These are phyloP conservation scores for Cadophora gregata DNA, from an alignment of 2,329 filamentous ascomycete species.

Conservation along the genomic window DNA sequence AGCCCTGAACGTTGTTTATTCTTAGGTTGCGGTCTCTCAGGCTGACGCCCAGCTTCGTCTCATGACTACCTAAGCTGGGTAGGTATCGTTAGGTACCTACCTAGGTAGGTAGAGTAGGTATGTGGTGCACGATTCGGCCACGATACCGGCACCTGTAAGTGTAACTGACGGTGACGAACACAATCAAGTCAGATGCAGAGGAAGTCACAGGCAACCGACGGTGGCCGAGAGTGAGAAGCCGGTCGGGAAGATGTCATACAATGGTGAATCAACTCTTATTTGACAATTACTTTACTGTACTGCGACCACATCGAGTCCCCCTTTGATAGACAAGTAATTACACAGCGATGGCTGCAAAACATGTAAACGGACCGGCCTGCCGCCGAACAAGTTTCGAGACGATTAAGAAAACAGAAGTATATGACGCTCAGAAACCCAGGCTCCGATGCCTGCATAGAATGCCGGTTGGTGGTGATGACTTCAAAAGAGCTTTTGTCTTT, in stretches of 20 bases:
- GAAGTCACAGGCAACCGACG: not conserved
- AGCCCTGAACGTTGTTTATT: slow-evolving; percentile 4
- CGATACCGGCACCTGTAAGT: not conserved
- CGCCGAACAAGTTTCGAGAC: slow-evolving; percentile 27
- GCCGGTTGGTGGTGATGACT: slow-evolving; percentile 25
- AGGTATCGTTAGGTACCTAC: no score
- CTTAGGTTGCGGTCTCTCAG: not conserved
- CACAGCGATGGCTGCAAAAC: slow-evolving; percentile 16
- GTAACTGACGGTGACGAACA: not conserved
- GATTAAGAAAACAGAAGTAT: slow-evolving; percentile 13
- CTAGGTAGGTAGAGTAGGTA: no score
- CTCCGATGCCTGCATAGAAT: slow-evolving; percentile 28
- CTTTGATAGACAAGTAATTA: not conserved
- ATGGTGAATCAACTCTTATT: slow-evolving; percentile 20
- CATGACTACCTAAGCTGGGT: no score
- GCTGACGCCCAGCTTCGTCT: not conserved
- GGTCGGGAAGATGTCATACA: not conserved
- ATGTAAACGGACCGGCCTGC: slow-evolving; percentile 32
- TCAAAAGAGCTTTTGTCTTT: slow-evolving; percentile 37
- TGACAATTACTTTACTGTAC: slow-evolving; percentile 36
- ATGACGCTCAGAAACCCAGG: slow-evolving; percentile 21
- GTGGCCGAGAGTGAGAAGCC: not conserved
- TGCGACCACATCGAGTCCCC: slow-evolving; percentile 18
- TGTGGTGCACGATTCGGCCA: no score
- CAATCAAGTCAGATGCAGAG: not conserved